A percentile compares a stretch with the other conserved stretches of the same genome.
Conservation (phyloP, 495 filamentous ascomycete genomes). For the Terfezia claveryi region DNA sequence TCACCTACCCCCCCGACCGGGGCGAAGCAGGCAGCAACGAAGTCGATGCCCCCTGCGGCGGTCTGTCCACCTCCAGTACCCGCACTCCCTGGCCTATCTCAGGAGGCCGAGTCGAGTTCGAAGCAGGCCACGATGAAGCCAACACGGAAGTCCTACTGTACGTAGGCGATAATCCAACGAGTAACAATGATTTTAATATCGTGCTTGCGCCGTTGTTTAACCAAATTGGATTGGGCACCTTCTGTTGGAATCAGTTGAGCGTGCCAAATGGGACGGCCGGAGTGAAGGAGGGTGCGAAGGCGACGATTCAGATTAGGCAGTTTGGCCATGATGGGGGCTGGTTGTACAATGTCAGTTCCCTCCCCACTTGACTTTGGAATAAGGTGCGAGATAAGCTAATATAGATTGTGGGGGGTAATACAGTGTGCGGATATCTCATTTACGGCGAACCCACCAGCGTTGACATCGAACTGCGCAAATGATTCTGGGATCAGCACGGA, state of each 20-base stretch:
- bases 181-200: conserved; percentile 30
- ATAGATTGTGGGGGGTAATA: too few relatives aligned
- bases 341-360: conserved; percentile 29
- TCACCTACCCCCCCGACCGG: conserved; percentile 33
- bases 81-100: conserved; percentile 30
- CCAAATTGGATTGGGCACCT: conserved; percentile 30
- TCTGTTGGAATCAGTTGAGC: conserved; percentile 30
- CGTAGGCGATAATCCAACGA: conserved; percentile 29
- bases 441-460: conserved; percentile 11
- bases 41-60: conserved; percentile 35
- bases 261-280: conserved; percentile 21
- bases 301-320: conserved; percentile 41
- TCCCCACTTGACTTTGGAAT: background rate
- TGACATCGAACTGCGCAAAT: conserved; percentile 27
- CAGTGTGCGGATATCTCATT: conserved; percentile 45
- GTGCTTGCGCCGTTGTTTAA: conserved; percentile 28
- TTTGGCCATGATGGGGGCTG: conserved; percentile 31
- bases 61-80: conserved; percentile 25
- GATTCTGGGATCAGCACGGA: conserved; percentile 26
- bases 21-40: conserved; percentile 32
- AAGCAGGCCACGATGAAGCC: conserved; percentile 33
- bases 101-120: conserved; percentile 29
- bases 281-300: conserved; percentile 31
- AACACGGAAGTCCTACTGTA: conserved; percentile 34
- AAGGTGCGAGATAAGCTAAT: too few relatives aligned